phyloP scores from a whole-genome alignment of 2,329 filamentous ascomycete species.

The Stemphylium beticola region DNA sequence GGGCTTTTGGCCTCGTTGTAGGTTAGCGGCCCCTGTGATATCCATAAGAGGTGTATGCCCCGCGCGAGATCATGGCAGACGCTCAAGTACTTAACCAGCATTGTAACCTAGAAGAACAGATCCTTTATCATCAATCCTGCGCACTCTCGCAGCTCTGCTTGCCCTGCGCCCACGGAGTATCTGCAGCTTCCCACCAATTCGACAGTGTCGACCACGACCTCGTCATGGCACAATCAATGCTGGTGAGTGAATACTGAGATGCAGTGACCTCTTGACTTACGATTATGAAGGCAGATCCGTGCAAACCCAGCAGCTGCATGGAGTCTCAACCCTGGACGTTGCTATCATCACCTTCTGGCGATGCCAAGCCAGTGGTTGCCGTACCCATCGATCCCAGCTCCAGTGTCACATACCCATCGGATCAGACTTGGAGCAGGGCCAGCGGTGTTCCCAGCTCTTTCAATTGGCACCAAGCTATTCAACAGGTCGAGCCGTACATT shows the following conservation, averaged over 20 bases:
- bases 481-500: slow-evolving; percentile 14
- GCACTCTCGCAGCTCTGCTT: slow-evolving; percentile 7
- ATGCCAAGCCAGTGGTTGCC: background rate
- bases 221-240: slow-evolving; percentile 23
- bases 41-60: slow-evolving; percentile 11
- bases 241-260: slow-evolving; percentile 16
- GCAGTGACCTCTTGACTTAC: slow-evolving; percentile 1
- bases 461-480: slow-evolving; percentile 5
- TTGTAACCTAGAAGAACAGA: slow-evolving; percentile 4
- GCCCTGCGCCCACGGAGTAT: slow-evolving; percentile 3
- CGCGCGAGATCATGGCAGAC: slow-evolving; percentile 20
- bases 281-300: slow-evolving; percentile 14
- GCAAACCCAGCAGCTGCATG: slow-evolving; percentile 8
- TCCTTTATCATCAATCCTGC: slow-evolving; percentile 2
- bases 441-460: background rate
- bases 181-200: background rate
- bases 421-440: slow-evolving; percentile 3
- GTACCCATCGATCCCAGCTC: background rate
- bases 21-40: slow-evolving; percentile 3
- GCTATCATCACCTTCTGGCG: slow-evolving; percentile 8
- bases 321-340: slow-evolving; percentile 13
- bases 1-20: slow-evolving; percentile 12
- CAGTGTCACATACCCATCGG: background rate
- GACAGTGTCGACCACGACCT: background rate
- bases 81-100: slow-evolving; percentile 15